Percentiles rank a stretch among this genome's conserved stretches.
Evolutionary conservation across 352 stramenopile species (phyloP).

Genomic region (Phytophthora sojae): DNA sequence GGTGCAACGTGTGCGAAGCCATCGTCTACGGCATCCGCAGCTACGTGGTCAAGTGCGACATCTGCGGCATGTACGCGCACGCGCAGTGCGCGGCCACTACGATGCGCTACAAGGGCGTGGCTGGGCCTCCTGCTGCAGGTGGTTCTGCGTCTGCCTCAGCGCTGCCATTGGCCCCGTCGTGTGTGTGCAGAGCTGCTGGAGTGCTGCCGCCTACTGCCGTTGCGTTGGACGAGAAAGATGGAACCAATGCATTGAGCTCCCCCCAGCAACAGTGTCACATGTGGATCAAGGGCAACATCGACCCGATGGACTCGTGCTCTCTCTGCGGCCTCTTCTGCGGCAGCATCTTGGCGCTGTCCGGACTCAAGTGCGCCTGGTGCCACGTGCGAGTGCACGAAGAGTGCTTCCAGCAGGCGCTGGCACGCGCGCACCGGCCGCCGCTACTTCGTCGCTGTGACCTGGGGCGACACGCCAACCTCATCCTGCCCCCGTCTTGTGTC

Average conservation of each 20-base stretch:
- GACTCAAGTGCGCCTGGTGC: conserved; percentile 86
- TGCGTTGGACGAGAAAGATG: conserved; percentile 25
- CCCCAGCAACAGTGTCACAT: conserved; percentile 52
- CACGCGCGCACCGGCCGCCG: conserved; percentile 31
- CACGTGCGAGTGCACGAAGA: conserved; percentile 83
- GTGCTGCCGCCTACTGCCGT: conserved; percentile 23
- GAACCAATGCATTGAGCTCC: conserved; percentile 4
- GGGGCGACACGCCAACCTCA: conserved; percentile 68
- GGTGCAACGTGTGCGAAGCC: conserved; percentile 84
- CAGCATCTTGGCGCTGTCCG: conserved; percentile 82
- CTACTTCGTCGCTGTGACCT: conserved; percentile 76
- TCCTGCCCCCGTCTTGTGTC: conserved; percentile 71
- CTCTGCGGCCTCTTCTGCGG: conserved; percentile 83
- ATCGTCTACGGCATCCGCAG: conserved; percentile 88
- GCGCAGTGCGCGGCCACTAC: conserved; percentile 72
- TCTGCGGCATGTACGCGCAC: conserved; percentile 87
- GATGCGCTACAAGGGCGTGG: conserved; percentile 50
- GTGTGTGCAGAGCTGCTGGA: conserved; percentile 34
- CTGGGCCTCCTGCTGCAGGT: conserved; percentile 4
- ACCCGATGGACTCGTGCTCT: conserved; percentile 83
- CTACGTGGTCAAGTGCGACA: conserved; percentile 87
- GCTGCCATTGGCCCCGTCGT: conserved; percentile 11
- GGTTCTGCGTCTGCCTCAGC: not conserved
- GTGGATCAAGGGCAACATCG: conserved; percentile 88
- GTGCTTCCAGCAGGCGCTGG: conserved; percentile 63